Evolutionary conservation across 2,329 filamentous ascomycete genomes (phyloP), one percentile per base, ranked within the genome.

Genomic region (Xylariaceae sp.): DNA sequence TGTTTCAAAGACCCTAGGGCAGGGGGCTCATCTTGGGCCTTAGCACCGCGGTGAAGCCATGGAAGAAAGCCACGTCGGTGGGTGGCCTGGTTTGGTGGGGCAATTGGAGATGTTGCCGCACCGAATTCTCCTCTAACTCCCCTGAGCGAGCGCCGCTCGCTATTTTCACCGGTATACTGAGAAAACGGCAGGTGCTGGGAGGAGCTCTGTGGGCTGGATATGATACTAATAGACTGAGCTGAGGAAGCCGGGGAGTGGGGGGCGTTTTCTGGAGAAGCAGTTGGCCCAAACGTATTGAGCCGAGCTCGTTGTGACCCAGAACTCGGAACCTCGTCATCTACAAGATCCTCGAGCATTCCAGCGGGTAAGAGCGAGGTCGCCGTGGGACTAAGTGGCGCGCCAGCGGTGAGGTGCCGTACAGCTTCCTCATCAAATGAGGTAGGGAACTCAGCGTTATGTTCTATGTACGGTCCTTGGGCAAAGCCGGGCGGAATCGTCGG

Each of bases 311-410:
- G 59, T 43, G 72, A 65, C 18, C 60, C 63, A 40, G 77, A 76
- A 64, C 77, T 81, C 9, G 74, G 76, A n/a, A 79, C 75, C 16
- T 87, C 86, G 40, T 87, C 80, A 46, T 88, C 86, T 44, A 87
- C 76, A 37, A 70, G 55, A 62, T 89, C 87, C 49, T 88, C 85
- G 59, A 84, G 77, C 57, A 83, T 81, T n/a, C 77, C 78, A 5
- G 89, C 89, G 0, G 90, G 90, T 16, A 96, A 75, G 2, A 93
- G 77, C 16, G 87, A 82, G 23, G 89, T 86, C 2, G 90, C 90
- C 3, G 89, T 89, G 1, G 90, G 90, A 65, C 89, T 93, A 70
- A 93, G 83, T 1, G 89, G 89, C 2, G 88, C 89, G 23, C 84
- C 86, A 18, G 80, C 82, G 2, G 81, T 85, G 37, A 89, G 70